These are phyloP conservation scores for Penicillium verrucosum DNA, from an alignment of 2,329 filamentous ascomycete genomes.

Conservation along the genomic window DNA sequence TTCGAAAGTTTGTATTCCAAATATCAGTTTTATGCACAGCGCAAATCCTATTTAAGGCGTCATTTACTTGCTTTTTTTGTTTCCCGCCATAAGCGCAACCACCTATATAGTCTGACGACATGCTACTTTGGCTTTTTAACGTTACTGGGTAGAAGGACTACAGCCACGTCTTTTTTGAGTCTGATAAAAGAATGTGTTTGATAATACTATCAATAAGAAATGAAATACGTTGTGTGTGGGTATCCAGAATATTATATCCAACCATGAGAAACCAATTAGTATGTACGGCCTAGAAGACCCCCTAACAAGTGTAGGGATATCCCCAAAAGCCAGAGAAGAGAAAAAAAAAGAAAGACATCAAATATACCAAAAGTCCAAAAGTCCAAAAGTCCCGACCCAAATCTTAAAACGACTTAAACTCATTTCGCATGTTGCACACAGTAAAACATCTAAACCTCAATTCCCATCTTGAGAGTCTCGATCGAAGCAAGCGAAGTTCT, in stretches of 20 bases:
- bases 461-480: constrained; percentile 6
- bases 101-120: neutral
- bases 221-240: constrained; percentile 1
- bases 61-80: neutral
- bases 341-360: neutral
- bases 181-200: neutral
- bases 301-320: neutral
- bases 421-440: constrained; percentile 8
- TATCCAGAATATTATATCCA: constrained; percentile 8
- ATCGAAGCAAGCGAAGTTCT: constrained; percentile 19
- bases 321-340: neutral
- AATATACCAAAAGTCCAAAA: neutral
- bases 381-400: neutral
- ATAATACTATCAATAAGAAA: constrained; percentile 3
- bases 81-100: neutral
- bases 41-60: neutral
- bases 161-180: neutral
- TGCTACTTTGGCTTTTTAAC: neutral
- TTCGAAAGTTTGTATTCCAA: neutral
- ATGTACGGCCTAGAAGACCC: neutral
- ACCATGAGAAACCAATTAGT: neutral
- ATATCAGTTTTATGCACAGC: neutral
- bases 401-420: constrained; percentile 2
- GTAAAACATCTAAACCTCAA: constrained; percentile 3
- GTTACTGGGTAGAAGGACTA: neutral